Conservation (phyloP, 2,329 filamentous ascomycete species). For the Plenodomus lindquistii region DNA sequence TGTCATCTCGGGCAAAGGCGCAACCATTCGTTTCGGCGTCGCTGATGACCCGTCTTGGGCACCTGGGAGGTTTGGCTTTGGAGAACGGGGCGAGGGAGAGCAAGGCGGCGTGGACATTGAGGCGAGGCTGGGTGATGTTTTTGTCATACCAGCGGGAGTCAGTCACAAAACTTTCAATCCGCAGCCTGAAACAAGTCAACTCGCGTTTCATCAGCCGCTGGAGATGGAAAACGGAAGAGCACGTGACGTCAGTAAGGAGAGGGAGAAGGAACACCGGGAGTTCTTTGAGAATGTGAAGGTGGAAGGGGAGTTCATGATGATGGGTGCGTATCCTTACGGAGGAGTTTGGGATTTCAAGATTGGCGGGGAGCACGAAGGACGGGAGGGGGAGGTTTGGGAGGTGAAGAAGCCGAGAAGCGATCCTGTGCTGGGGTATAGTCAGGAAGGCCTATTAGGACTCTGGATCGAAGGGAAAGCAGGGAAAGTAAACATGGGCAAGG, state of each 20-base stretch:
- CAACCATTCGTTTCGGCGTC: conserved; percentile 59
- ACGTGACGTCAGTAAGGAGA: conserved; percentile 11
- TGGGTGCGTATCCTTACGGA: conserved; percentile 59
- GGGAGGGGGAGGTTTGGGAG: conserved; percentile 51
- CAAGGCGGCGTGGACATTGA: conserved; percentile 54
- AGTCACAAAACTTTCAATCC: conserved; percentile 59
- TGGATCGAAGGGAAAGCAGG: conserved; percentile 31
- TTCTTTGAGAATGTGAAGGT: conserved; percentile 45
- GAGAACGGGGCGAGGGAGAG: conserved; percentile 50
- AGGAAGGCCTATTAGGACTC: conserved; percentile 44
- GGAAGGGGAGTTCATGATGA: conserved; percentile 56
- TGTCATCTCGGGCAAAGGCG: conserved; percentile 56
- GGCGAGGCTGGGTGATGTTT: conserved; percentile 59
- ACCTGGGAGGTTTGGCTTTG: conserved; percentile 29
- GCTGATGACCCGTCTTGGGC: conserved; percentile 48
- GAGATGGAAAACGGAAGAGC: conserved; percentile 25
- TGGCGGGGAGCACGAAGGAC: conserved; percentile 50
- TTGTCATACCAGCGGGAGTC: conserved; percentile 61
- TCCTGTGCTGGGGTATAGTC: conserved; percentile 51
- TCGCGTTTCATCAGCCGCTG: conserved; percentile 52
- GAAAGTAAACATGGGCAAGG: too few species aligned
- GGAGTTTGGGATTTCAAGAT: conserved; percentile 56
- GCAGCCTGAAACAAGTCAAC: conserved; percentile 37
- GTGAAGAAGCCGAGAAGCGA: conserved; percentile 52
- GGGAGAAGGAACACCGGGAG: conserved; percentile 40